These are phyloP conservation scores for Kodamaea lidongshanica DNA, from an alignment of 805 yeast species.

Conservation along the genomic window DNA sequence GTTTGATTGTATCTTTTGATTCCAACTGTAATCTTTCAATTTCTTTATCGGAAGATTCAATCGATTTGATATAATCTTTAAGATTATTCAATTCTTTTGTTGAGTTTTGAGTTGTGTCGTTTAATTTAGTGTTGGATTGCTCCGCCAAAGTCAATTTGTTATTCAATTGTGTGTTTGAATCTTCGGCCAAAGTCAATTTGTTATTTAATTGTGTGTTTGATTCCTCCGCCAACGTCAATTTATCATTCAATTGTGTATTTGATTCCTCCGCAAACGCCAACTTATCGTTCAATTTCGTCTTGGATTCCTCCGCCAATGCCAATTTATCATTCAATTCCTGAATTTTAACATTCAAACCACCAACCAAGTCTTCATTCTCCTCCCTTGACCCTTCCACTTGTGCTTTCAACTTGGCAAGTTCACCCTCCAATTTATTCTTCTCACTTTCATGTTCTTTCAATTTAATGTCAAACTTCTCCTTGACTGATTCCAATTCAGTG, in stretches of 20 bases:
- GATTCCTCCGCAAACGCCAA: too few species aligned
- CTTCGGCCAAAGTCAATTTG: too few species aligned
- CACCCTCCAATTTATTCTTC: slow-evolving; percentile 3
- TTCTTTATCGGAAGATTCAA: not conserved
- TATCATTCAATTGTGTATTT: too few species aligned
- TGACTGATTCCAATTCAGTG: slow-evolving; percentile 1
- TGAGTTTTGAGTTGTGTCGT: too few species aligned
- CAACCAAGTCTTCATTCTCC: not conserved
- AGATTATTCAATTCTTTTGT: too few species aligned
- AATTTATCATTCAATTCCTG: not conserved
- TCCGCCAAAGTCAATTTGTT: too few species aligned
- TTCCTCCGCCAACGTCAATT: too few species aligned
- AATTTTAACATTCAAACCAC: not conserved
- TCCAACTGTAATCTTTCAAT: slow-evolving; percentile 1
- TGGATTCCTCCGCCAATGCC: not conserved
- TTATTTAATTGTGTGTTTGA: too few species aligned
- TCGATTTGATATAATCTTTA: not conserved
- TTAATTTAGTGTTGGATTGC: too few species aligned
- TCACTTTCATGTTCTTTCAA: not conserved
- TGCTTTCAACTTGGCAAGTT: slow-evolving; percentile 2
- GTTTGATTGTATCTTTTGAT: too few species aligned
- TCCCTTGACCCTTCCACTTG: slow-evolving; percentile 1
- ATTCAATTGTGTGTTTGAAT: too few species aligned
- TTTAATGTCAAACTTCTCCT: not conserved
- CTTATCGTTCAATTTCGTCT: not conserved